phyloP scores from a whole-genome alignment of 306 rosid species.

The Quercus dentata region DNA sequence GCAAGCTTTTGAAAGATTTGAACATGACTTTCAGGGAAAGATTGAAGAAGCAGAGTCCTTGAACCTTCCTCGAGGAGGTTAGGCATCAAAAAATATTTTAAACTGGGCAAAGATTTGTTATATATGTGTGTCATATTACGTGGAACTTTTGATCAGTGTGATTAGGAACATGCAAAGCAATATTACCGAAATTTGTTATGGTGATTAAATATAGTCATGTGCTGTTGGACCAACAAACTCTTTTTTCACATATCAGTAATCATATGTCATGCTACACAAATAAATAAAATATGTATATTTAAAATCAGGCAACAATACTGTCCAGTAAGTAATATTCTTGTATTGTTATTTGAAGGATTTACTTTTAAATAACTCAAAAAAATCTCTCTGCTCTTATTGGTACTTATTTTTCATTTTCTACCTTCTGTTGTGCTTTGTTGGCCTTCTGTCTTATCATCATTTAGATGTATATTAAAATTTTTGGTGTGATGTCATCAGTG shows the following conservation, averaged over 20 bases:
- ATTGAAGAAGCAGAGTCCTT: conserved; percentile 69
- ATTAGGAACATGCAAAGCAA: neutral
- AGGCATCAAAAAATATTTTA: conserved; percentile 3
- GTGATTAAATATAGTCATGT: neutral
- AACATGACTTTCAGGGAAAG: conserved; percentile 81
- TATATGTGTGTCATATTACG: neutral
- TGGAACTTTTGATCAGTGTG: neutral
- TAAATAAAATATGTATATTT: neutral
- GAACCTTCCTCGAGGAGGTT: conserved; percentile 78
- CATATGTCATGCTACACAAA: neutral
- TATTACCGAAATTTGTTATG: neutral
- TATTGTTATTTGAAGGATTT: neutral
- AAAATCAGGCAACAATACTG: neutral
- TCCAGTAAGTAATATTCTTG: neutral
- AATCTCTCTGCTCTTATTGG: neutral
- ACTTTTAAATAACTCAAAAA: neutral
- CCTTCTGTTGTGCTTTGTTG: neutral
- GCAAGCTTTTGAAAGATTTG: conserved; percentile 66
- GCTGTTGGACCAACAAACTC: neutral
- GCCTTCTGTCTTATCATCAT: neutral
- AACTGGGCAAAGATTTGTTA: neutral
- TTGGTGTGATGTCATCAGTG: neutral
- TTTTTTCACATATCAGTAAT: neutral
- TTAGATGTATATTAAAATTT: neutral
- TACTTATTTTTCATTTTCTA: neutral